These are phyloP conservation scores for Phytophthora hybrid DNA, from an alignment of 352 stramenopile genomes.

Conservation along the genomic window DNA sequence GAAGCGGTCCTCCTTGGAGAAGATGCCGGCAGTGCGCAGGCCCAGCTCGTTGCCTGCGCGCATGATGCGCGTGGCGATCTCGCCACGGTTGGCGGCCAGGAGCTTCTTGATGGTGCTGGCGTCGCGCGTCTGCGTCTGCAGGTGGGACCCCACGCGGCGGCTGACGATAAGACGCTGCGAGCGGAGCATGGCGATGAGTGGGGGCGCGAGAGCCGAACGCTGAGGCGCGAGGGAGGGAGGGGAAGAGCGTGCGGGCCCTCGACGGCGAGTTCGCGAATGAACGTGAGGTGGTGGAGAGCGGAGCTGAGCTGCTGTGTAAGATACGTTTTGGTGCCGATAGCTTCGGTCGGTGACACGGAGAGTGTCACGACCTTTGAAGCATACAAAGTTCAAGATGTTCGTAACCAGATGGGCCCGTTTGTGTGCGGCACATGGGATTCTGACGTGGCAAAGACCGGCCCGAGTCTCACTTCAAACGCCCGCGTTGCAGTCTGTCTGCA, in stretches of 20 bases:
- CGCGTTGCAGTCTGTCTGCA: neutral
- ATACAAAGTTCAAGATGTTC: constrained; percentile 35
- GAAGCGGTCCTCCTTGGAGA: constrained; percentile 94
- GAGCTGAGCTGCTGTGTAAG: constrained; percentile 7
- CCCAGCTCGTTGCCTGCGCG: constrained; percentile 94
- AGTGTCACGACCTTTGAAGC: constrained; percentile 31
- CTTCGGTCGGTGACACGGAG: constrained; percentile 19
- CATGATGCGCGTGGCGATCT: constrained; percentile 98
- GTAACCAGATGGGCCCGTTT: constrained; percentile 32
- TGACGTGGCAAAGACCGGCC: constrained; percentile 2
- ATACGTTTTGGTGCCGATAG: constrained; percentile 22
- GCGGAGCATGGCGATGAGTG: constrained; percentile 45
- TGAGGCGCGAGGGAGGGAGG: constrained; percentile 6
- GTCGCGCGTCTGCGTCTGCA: constrained; percentile 50
- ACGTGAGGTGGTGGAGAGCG: constrained; percentile 9
- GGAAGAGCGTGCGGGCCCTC: constrained; percentile 6
- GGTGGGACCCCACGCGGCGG: constrained; percentile 28
- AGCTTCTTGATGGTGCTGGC: constrained; percentile 94
- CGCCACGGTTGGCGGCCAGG: constrained; percentile 97
- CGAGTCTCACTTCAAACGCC: constrained; percentile 23
- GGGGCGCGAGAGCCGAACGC: constrained; percentile 21
- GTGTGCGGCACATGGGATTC: constrained; percentile 21
- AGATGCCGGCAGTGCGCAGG: constrained; percentile 92
- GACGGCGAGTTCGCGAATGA: constrained; percentile 41
- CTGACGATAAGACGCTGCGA: constrained; percentile 42